A percentile compares a stretch with the other conserved stretches of the same genome.
These are phyloP conservation scores for Aegilops longissima DNA, from an alignment of 176 grass and related monocot species.

Conservation along the genomic window DNA sequence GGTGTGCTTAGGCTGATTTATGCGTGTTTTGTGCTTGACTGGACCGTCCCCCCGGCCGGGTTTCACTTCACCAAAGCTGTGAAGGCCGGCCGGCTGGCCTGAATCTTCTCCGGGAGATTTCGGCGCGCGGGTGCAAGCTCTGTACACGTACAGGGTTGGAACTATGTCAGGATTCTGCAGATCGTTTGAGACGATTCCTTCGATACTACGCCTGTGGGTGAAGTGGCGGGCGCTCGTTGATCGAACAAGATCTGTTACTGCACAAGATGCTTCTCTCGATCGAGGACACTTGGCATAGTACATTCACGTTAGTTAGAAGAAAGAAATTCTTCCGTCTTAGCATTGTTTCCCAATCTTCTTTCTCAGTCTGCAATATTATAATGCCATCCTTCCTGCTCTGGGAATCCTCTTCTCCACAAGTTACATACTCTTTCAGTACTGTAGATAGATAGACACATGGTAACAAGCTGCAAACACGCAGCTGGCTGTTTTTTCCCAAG, in stretches of 20 bases:
- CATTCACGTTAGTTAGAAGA: no score
- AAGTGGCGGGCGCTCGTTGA: slow-evolving; percentile 17
- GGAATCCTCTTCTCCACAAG: no score
- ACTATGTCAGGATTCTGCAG: neutral
- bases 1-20: slow-evolving; percentile 23
- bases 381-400: no score
- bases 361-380: no score
- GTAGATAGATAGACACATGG: no score
- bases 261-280: slow-evolving; percentile 12
- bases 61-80: neutral
- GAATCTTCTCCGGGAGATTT: slow-evolving; percentile 1
- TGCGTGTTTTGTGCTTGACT: slow-evolving; percentile 8
- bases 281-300: neutral
- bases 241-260: slow-evolving; percentile 11
- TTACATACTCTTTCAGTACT: no score
- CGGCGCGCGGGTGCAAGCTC: no score
- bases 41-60: no score
- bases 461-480: neutral
- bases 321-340: neutral
- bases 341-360: no score
- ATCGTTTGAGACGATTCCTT: slow-evolving; percentile 11
- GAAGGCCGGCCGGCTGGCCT: neutral
- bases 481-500: neutral
- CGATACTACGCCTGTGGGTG: neutral
- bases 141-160: neutral